Conservation (phyloP, 768 basidiomycete species). For the Naganishia vaughanmartiniae region DNA sequence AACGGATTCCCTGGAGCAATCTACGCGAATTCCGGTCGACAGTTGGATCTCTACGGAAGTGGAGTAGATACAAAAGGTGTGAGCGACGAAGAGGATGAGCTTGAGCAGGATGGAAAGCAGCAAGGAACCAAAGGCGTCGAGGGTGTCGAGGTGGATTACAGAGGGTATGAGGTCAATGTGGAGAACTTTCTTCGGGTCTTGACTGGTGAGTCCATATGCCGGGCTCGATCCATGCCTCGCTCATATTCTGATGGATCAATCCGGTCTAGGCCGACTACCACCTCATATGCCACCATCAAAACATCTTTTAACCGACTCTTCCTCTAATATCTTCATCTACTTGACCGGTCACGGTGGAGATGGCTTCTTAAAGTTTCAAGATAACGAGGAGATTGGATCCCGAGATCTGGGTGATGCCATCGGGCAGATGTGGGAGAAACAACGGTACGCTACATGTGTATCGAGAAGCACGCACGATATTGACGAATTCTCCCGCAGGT, state of each 20-base stretch:
- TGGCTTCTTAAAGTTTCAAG: slow-evolving; percentile 98
- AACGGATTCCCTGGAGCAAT: slow-evolving; percentile 91
- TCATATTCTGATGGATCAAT: background rate
- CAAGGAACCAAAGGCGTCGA: slow-evolving; percentile 53
- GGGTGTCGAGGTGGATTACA: slow-evolving; percentile 95
- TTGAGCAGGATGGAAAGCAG: background rate
- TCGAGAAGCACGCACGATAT: background rate
- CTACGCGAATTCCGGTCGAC: slow-evolving; percentile 78
- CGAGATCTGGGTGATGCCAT: slow-evolving; percentile 97
- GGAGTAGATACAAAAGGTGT: slow-evolving; percentile 20
- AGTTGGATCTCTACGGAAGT: slow-evolving; percentile 79
- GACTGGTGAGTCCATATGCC: slow-evolving; percentile 65
- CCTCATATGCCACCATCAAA: slow-evolving; percentile 85
- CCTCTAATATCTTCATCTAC: slow-evolving; percentile 91
- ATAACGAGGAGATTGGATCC: slow-evolving; percentile 95
- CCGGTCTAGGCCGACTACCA: slow-evolving; percentile 69
- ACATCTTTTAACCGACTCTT: slow-evolving; percentile 81
- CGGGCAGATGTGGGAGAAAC: slow-evolving; percentile 98
- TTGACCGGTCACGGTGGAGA: slow-evolving; percentile 98
- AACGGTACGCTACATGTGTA: slow-evolving; percentile 61
- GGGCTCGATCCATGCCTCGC: background rate
- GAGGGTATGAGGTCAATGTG: slow-evolving; percentile 96
- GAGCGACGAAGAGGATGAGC: background rate
- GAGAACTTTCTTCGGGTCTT: slow-evolving; percentile 90
- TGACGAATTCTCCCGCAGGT: slow-evolving; percentile 55